Evolutionary conservation across 345 rosid species (phyloP).

Genomic region (Kandelia obovata): DNA sequence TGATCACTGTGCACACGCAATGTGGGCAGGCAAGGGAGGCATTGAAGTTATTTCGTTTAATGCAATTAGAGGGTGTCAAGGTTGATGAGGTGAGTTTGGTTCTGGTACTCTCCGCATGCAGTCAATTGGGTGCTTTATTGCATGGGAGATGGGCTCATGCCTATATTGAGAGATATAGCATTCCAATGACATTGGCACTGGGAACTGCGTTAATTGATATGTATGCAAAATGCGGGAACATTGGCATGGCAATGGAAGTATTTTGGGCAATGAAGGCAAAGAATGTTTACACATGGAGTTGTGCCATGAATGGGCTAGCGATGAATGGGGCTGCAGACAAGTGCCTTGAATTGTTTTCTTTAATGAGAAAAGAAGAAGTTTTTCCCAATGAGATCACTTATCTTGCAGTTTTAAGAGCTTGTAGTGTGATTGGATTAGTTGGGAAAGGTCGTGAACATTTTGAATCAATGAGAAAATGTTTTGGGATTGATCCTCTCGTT

Average conservation of each 20-base stretch:
- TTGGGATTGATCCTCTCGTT: constrained; percentile 46
- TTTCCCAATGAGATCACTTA: constrained; percentile 51
- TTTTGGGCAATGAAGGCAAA: constrained; percentile 52
- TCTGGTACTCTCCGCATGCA: constrained; percentile 56
- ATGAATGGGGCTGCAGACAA: constrained; percentile 48
- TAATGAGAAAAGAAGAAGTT: constrained; percentile 42
- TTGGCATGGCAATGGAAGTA: constrained; percentile 51
- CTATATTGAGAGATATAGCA: constrained; percentile 46
- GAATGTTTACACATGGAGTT: constrained; percentile 60
- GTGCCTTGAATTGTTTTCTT: constrained; percentile 50
- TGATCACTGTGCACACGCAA: constrained; percentile 55
- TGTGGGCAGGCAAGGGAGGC: constrained; percentile 47
- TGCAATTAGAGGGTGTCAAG: constrained; percentile 58
- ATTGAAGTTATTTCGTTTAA: constrained; percentile 44
- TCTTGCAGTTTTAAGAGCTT: constrained; percentile 52
- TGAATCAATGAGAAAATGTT: constrained; percentile 42
- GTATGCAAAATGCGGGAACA: constrained; percentile 59
- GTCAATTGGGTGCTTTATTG: constrained; percentile 52
- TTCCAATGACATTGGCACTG: constrained; percentile 41
- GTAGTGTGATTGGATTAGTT: constrained; percentile 51
- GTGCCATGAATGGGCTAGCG: constrained; percentile 53
- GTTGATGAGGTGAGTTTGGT: constrained; percentile 54
- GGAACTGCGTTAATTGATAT: constrained; percentile 62
- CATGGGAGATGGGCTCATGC: constrained; percentile 68
- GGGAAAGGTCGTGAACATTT: constrained; percentile 50